Evolutionary conservation across 192 early-diverging fungal species (phyloP).

Genomic region (Podila clonocystis): DNA sequence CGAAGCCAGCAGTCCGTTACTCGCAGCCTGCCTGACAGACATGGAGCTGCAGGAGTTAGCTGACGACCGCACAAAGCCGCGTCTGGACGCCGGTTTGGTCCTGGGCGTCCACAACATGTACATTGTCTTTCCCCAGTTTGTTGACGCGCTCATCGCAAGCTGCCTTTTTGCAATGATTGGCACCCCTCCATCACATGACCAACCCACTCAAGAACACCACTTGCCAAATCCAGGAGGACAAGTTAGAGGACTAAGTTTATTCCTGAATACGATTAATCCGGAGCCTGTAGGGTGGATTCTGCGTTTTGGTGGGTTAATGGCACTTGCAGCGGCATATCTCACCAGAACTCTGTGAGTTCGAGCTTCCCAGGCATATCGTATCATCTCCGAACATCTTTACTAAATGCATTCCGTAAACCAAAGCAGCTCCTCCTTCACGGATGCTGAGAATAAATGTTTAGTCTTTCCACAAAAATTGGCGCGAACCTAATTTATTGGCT

Average conservation of each 20-base stretch:
- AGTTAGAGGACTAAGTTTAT: neutral
- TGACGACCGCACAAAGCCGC: neutral
- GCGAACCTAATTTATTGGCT: no score
- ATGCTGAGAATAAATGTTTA: no score
- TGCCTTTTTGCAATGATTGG: constrained; percentile 70
- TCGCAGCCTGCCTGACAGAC: no score
- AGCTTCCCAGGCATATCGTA: no score
- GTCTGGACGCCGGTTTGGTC: constrained; percentile 71
- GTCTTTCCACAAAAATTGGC: no score
- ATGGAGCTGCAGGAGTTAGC: no score
- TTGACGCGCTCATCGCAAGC: constrained; percentile 78
- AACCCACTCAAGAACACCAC: constrained; percentile 43
- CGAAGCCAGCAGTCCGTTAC: neutral
- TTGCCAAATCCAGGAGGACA: constrained; percentile 20
- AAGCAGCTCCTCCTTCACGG: no score
- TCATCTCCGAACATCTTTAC: no score
- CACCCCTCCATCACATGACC: constrained; percentile 15
- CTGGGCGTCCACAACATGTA: constrained; percentile 97
- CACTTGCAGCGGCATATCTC: constrained; percentile 69
- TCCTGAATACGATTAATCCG: neutral
- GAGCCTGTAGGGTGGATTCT: constrained; percentile 75
- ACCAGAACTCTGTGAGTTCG: no score
- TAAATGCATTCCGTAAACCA: no score
- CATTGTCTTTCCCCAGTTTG: constrained; percentile 93
- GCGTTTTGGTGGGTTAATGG: constrained; percentile 75